Evolutionary conservation across 768 basidiomycete species (phyloP).

Genomic region (Leccinum pellstonianum): DNA sequence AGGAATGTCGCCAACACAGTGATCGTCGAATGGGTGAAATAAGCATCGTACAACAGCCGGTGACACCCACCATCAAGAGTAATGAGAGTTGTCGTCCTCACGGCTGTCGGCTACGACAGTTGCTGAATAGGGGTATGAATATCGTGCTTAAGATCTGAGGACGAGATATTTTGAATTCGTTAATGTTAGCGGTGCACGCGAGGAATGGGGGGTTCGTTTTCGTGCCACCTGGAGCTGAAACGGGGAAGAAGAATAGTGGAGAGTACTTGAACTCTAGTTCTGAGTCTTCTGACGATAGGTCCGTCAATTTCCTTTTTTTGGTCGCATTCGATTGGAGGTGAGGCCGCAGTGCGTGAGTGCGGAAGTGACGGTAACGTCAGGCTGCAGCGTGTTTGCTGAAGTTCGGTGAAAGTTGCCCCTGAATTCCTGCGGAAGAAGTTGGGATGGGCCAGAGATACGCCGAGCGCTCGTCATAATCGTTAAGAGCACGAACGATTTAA

Average conservation of each 20-base stretch:
- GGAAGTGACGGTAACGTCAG: background rate
- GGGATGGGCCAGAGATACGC: background rate
- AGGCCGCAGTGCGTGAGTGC: background rate
- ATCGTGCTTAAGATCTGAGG: background rate
- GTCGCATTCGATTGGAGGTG: no score
- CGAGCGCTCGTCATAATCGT: background rate
- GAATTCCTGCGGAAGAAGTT: background rate
- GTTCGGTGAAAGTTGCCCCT: background rate
- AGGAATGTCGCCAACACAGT: background rate
- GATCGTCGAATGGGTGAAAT: background rate
- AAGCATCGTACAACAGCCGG: background rate
- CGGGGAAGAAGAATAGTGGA: background rate
- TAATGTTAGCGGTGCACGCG: background rate
- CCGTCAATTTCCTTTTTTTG: no score
- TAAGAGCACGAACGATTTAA: background rate
- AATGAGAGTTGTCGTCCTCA: background rate
- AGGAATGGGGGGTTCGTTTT: background rate
- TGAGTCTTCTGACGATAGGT: background rate
- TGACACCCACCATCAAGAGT: background rate
- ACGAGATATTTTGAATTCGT: background rate
- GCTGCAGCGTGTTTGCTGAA: background rate
- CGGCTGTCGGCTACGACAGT: background rate
- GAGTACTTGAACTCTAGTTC: background rate
- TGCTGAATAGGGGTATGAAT: background rate
- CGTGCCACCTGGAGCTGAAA: background rate